Conservation (phyloP, 306 rosid species). For the Cercis canadensis region DNA sequence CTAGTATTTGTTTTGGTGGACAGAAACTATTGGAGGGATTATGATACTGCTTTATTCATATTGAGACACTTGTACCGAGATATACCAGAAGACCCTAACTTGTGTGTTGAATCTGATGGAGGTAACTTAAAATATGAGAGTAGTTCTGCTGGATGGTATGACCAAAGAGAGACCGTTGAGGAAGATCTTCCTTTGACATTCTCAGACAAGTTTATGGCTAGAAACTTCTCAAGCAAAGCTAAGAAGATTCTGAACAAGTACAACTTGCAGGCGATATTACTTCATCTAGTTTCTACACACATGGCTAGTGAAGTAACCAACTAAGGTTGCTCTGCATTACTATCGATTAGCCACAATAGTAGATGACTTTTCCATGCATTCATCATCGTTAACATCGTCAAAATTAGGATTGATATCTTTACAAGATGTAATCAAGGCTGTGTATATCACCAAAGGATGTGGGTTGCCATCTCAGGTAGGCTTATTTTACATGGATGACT, state of each 20-base stretch:
- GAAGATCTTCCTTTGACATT: conserved; percentile 89
- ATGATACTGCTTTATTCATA: conserved; percentile 87
- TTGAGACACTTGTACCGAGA: conserved; percentile 76
- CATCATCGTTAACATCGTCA: not conserved
- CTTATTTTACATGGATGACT: conserved; percentile 22
- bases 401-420: not conserved
- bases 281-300: conserved; percentile 26
- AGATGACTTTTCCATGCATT: conserved; percentile 20
- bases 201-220: conserved; percentile 52
- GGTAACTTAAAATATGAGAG: conserved; percentile 42
- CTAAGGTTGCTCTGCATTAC: not conserved
- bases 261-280: not conserved
- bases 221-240: conserved; percentile 65
- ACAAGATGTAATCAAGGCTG: conserved; percentile 12
- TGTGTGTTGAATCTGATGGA: conserved; percentile 27
- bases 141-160: conserved; percentile 53
- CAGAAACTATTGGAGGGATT: conserved; percentile 98
- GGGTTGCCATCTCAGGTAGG: conserved; percentile 26
- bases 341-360: not conserved
- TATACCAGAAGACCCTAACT: conserved; percentile 60
- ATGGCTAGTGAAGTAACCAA: not conserved
- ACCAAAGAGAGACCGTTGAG: conserved; percentile 54
- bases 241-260: conserved; percentile 46
- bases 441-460: conserved; percentile 12
- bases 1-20: conserved; percentile 28